Conservation (phyloP, 2,329 filamentous ascomycete species). For the Botrytis sinoallii region DNA sequence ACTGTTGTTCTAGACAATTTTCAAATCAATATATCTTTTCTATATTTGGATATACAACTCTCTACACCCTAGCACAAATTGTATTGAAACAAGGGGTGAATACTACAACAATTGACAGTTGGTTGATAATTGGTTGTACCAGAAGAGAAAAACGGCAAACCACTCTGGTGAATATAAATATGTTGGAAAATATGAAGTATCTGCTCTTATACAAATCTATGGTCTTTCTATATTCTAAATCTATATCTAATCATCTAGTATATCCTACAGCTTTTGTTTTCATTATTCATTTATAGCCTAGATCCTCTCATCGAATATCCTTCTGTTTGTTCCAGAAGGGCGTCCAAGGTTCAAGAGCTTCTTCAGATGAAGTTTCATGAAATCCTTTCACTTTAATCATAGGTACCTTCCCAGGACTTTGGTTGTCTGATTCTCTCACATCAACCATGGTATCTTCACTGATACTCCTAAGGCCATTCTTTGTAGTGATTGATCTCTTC, state of each 20-base stretch:
- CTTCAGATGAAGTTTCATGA: not conserved
- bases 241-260: not conserved
- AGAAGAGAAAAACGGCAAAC: not conserved
- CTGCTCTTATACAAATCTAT: not conserved
- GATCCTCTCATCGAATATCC: not conserved
- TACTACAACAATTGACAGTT: not conserved
- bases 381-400: not conserved
- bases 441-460: not conserved
- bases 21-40: not conserved
- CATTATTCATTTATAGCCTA: not conserved
- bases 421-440: not conserved
- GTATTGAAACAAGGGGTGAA: not conserved
- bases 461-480: not conserved
- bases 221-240: not conserved
- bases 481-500: not conserved
- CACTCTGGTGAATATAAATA: not conserved
- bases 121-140: not conserved
- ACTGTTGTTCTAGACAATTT: not conserved
- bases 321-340: slow-evolving; percentile 2
- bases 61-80: too few relatives aligned
- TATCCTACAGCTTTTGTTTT: not conserved
- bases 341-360: not conserved
- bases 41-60: not conserved
- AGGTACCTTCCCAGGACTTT: not conserved
- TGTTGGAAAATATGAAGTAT: not conserved